A percentile compares a stretch with the other conserved stretches of the same genome.
These are phyloP conservation scores for Verticillium albo-atrum DNA, from an alignment of 2,329 filamentous ascomycete genomes.

Conservation along the genomic window DNA sequence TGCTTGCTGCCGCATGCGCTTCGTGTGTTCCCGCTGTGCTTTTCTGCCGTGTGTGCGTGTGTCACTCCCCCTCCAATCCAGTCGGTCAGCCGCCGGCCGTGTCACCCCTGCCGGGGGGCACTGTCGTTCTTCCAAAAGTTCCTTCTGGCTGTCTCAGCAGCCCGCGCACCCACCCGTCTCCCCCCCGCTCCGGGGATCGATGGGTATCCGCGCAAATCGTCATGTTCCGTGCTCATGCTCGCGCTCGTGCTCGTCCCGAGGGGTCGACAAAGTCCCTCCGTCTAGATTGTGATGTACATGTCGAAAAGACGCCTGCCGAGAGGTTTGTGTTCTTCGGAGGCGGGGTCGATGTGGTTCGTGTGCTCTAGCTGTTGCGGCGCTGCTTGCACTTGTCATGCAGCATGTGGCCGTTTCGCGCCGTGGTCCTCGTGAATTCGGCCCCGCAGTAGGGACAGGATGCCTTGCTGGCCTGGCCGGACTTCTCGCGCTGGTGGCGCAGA, in stretches of 20 bases:
- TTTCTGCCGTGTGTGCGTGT: not conserved
- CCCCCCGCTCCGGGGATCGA: not conserved
- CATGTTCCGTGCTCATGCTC: not conserved
- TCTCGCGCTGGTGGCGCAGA: conserved; percentile 87
- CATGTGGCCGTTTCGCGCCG: conserved; percentile 80
- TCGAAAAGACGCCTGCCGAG: not conserved
- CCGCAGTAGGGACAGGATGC: conserved; percentile 87
- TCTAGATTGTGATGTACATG: not conserved
- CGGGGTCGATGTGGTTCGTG: not conserved
- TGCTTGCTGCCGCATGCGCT: not conserved
- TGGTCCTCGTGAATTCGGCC: conserved; percentile 87
- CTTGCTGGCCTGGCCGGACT: conserved; percentile 86
- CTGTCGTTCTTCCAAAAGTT: not conserved
- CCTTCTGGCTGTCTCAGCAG: not conserved
- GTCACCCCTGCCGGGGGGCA: not conserved
- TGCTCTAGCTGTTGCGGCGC: conserved; percentile 39
- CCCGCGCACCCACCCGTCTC: not conserved
- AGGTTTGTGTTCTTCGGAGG: not conserved
- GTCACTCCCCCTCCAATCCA: not conserved
- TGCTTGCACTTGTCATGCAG: conserved; percentile 91
- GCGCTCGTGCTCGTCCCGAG: not conserved
- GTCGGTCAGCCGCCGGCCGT: not conserved
- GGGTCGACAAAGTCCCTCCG: not conserved
- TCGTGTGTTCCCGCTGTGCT: not conserved
- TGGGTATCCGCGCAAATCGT: not conserved